Base-by-base conservation (phyloP, 176 grass and related monocot species). In the Neostapfia colusana region DNA sequence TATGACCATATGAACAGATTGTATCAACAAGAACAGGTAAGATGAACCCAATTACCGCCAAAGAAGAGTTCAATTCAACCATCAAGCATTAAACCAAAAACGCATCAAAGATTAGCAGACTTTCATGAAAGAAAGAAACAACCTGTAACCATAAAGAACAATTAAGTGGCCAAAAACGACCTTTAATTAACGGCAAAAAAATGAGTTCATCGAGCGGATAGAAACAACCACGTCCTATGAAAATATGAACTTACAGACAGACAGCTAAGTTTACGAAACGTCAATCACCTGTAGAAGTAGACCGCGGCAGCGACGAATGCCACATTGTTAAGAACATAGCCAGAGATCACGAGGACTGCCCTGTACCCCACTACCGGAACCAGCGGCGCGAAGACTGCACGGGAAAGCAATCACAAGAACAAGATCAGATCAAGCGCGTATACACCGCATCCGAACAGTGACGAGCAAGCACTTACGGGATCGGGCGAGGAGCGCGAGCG, bases 241-340 rank as follows among this genome's bases (percentile, higher is more conserved):
- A n/a, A 44, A 67, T 26, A 56, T 10, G 35, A 53, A 11, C 6
- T 53, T 18, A n/a, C 38, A 16, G 21, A 28, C 20, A 65, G 25
- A 42, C 10, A 70, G 37, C 59, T 63, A 85, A 24, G 59, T 14
- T 16, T n/a, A 63, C 18, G 15, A 48, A 61, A 28, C 16, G 12
- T 15, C 35, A 23, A 80, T 89, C 42, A 94, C 95, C 91, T 94
- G 69, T 92, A 90, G 73, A 98, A 98, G 65, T 92, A 88, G 23
- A 86, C 71, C 2, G 77, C 86, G 12, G 95, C 82, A 0, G 85
- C 69, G 28, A 92, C 77, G 63, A 94, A 94, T 2, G 87, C 79
- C 5, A 68, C 21, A 63, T 92, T 98, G 70, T 88, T 98, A 58
- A 98, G 50, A 26, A 82, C 37, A 68, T 94, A 88, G 27, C 89